These are phyloP conservation scores for Amylocarpus encephaloides DNA, from an alignment of 2,329 filamentous ascomycete species.

Conservation along the genomic window DNA sequence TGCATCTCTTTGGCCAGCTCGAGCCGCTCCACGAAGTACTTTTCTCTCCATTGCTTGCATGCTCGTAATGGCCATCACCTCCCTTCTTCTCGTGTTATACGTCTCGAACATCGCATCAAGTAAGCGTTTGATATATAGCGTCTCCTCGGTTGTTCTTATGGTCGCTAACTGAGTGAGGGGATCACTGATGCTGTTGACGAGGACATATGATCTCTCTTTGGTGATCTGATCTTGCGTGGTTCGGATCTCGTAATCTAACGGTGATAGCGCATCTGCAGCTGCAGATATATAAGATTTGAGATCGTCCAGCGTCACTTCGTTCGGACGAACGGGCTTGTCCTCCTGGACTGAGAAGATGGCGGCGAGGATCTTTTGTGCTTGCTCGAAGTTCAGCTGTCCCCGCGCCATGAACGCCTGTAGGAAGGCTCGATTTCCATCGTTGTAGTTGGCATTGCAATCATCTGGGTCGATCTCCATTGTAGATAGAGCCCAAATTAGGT, in stretches of 20 bases:
- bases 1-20: constrained; percentile 28
- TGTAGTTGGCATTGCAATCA: constrained; percentile 18
- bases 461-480: constrained; percentile 12
- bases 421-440: constrained; percentile 75
- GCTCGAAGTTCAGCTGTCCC: constrained; percentile 67
- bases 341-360: constrained; percentile 56
- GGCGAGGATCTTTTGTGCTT: constrained; percentile 69
- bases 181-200: constrained; percentile 86
- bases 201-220: constrained; percentile 64
- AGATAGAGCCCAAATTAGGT: background rate
- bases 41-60: constrained; percentile 72
- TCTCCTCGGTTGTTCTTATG: constrained; percentile 71
- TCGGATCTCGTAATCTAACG: constrained; percentile 84
- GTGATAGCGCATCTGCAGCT: constrained; percentile 65
- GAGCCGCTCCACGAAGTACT: constrained; percentile 46
- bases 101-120: constrained; percentile 90
- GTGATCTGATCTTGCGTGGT: constrained; percentile 62
- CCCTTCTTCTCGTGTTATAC: constrained; percentile 71
- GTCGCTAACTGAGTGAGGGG: constrained; percentile 82
- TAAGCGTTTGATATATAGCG: constrained; percentile 80
- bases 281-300: constrained; percentile 63
- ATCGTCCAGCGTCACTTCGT: constrained; percentile 61
- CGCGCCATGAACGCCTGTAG: constrained; percentile 80
- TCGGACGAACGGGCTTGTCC: constrained; percentile 43
- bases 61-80: constrained; percentile 74